A percentile compares a stretch with the other conserved stretches of the same genome.
Conservation (phyloP, 495 filamentous ascomycete genomes). For the Xylaria scruposa region DNA sequence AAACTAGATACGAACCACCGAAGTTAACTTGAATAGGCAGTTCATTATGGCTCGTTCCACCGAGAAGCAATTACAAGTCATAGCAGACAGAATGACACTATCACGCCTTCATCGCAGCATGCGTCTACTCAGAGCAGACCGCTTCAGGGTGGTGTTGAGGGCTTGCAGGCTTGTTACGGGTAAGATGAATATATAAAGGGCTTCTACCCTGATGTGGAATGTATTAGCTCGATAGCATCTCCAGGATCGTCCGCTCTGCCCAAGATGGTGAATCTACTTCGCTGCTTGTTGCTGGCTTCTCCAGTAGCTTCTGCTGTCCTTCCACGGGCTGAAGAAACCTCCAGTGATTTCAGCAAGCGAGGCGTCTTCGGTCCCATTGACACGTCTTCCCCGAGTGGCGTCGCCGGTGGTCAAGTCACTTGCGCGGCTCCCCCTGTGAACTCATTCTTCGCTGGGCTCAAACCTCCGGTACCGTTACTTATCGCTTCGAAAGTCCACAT, state of each 20-base stretch:
- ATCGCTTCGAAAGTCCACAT: neutral
- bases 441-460: conserved; percentile 7
- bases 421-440: conserved; percentile 3
- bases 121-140: neutral
- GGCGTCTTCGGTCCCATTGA: neutral
- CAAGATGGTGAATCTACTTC: neutral
- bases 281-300: conserved; percentile 7
- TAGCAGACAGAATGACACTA: neutral
- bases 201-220: neutral
- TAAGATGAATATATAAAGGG: neutral
- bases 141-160: neutral
- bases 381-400: neutral
- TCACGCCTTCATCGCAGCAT: neutral
- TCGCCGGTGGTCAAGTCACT: neutral
- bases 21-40: conserved; percentile 13
- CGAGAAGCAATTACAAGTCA: neutral
- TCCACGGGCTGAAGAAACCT: neutral
- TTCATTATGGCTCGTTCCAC: neutral
- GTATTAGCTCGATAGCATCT: neutral
- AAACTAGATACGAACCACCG: neutral
- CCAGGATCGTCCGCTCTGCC: neutral
- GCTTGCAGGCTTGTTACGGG: neutral
- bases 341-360: conserved; percentile 1
- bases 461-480: neutral
- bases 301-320: neutral